A percentile compares a stretch with the other conserved stretches of the same genome.
phyloP scores from a whole-genome alignment of 2,329 filamentous ascomycete genomes.

The Penicillium sp. region DNA sequence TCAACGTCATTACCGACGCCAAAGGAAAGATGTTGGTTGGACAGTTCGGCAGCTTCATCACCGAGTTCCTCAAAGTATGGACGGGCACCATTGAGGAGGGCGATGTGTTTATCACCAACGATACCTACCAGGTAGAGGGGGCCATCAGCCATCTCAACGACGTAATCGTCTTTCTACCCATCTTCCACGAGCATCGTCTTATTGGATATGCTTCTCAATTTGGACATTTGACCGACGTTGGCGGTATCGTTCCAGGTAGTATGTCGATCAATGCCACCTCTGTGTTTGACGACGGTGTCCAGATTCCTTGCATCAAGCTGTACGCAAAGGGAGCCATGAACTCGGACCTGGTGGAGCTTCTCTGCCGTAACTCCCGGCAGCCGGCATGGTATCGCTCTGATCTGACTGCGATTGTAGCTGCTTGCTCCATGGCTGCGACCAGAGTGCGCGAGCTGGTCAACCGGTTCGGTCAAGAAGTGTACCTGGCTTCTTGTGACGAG shows the following conservation, averaged over 20 bases:
- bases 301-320: slow-evolving; percentile 51
- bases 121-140: slow-evolving; percentile 50
- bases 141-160: slow-evolving; percentile 53
- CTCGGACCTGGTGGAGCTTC: slow-evolving; percentile 43
- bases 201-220: slow-evolving; percentile 54
- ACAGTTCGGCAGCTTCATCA: slow-evolving; percentile 53
- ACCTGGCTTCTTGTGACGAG: slow-evolving; percentile 47
- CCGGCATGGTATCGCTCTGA: slow-evolving; percentile 52
- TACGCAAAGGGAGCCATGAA: slow-evolving; percentile 48
- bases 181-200: slow-evolving; percentile 45
- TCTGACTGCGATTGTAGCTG: slow-evolving; percentile 47
- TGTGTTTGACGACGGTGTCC: slow-evolving; percentile 51
- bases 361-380: slow-evolving; percentile 50
- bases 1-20: slow-evolving; percentile 53
- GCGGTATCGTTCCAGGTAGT: slow-evolving; percentile 50
- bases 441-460: slow-evolving; percentile 48
- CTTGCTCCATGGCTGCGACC: slow-evolving; percentile 46
- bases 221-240: slow-evolving; percentile 49
- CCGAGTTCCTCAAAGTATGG: slow-evolving; percentile 48
- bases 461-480: slow-evolving; percentile 47
- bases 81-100: slow-evolving; percentile 50
- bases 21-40: slow-evolving; percentile 53
- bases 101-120: slow-evolving; percentile 53
- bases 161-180: slow-evolving; percentile 51
- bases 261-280: slow-evolving; percentile 51